Evolutionary conservation across 331 rosid species (phyloP).

Genomic region (Malus hybrid): DNA sequence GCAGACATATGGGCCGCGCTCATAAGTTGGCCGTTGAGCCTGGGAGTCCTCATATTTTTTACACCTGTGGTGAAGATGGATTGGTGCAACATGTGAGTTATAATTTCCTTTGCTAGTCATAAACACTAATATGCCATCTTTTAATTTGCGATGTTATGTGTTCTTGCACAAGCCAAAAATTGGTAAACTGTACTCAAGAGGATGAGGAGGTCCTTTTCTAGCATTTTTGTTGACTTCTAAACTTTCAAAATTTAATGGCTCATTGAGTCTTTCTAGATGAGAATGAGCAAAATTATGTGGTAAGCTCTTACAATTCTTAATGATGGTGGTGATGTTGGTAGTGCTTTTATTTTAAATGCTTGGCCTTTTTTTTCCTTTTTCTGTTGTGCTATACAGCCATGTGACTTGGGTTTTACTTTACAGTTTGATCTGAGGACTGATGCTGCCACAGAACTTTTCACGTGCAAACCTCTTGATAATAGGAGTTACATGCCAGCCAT

Average conservation of each 20-base stretch:
- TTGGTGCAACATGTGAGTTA: conserved; percentile 76
- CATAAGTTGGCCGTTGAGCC: conserved; percentile 92
- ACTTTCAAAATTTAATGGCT: not conserved
- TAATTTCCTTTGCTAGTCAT: conserved; percentile 7
- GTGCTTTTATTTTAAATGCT: not conserved
- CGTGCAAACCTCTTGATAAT: conserved; percentile 46
- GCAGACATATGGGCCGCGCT: conserved; percentile 60
- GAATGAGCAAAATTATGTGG: not conserved
- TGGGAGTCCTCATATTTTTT: conserved; percentile 80
- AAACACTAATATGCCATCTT: not conserved
- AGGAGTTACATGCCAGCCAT: conserved; percentile 33
- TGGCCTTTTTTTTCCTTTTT: not conserved
- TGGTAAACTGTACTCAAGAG: not conserved
- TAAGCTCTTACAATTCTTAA: not conserved
- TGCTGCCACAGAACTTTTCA: conserved; percentile 55
- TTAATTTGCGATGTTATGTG: not conserved
- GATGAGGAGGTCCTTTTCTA: not conserved
- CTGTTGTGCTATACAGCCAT: conserved; percentile 3
- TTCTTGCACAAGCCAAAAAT: not conserved
- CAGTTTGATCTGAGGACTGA: conserved; percentile 87
- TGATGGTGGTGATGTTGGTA: not conserved
- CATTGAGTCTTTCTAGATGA: conserved; percentile 1
- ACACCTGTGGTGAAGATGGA: conserved; percentile 93
- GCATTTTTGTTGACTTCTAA: not conserved
- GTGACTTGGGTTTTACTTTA: conserved; percentile 18